Percentiles rank a stretch among this genome's conserved stretches.
These are phyloP conservation scores for Aspergillus uvarum DNA, from an alignment of 2,329 filamentous ascomycete genomes.

Conservation along the genomic window DNA sequence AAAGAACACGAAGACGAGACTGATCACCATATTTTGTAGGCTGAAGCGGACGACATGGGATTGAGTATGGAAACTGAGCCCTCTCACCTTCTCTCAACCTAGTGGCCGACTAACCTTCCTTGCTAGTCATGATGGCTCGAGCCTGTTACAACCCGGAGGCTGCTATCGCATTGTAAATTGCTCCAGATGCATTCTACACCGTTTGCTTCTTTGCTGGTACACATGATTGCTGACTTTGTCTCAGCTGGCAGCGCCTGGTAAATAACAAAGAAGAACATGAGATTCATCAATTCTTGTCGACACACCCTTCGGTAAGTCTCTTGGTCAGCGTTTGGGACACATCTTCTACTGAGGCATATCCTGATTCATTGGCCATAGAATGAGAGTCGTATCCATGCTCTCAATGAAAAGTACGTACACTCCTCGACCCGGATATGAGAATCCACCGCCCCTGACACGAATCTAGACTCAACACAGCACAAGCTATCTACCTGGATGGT, in stretches of 20 bases:
- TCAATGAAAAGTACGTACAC: slow-evolving; percentile 49
- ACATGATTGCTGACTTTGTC: not conserved
- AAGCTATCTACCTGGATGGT: slow-evolving; percentile 39
- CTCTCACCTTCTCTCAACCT: not conserved
- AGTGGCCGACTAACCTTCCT: slow-evolving; percentile 15
- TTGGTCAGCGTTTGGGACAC: rapidly evolving
- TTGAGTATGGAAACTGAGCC: slow-evolving; percentile 39
- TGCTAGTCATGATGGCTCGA: slow-evolving; percentile 60
- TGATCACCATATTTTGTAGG: slow-evolving; percentile 29
- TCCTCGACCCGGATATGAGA: not conserved
- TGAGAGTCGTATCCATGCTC: slow-evolving; percentile 56
- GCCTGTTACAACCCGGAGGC: slow-evolving; percentile 60
- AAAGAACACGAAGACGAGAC: not conserved
- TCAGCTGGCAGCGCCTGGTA: slow-evolving; percentile 54
- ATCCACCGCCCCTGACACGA: slow-evolving; percentile 15
- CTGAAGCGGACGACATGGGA: slow-evolving; percentile 63
- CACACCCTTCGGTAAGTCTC: slow-evolving; percentile 54
- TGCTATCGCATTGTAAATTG: slow-evolving; percentile 51
- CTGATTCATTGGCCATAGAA: slow-evolving; percentile 29
- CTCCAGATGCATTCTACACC: not conserved
- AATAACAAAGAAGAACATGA: slow-evolving; percentile 39
- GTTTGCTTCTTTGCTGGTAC: not conserved
- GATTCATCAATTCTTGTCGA: slow-evolving; percentile 58
- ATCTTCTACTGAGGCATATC: not conserved
- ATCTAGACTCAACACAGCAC: slow-evolving; percentile 41